These are phyloP conservation scores for Hypomontagnella submonticulosa DNA, from an alignment of 495 filamentous ascomycete species.

Conservation along the genomic window DNA sequence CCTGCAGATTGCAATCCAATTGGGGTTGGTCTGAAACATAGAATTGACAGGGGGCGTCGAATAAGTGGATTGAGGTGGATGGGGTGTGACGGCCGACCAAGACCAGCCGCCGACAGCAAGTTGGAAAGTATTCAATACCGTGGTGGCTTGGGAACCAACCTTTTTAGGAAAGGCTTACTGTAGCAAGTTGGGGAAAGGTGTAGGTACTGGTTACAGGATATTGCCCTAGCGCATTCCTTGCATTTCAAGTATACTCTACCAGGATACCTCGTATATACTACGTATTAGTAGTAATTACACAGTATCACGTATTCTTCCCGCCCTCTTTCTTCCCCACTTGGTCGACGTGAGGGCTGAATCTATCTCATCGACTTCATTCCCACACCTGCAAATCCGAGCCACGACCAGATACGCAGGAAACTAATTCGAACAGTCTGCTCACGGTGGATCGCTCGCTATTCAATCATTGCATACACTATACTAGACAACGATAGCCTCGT, in stretches of 20 bases:
- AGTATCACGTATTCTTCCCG: neutral
- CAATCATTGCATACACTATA: neutral
- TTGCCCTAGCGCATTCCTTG: conserved; percentile 12
- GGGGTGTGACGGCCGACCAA: neutral
- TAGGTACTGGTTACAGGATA: conserved; percentile 21
- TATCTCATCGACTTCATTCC: conserved; percentile 9
- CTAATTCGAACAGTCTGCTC: conserved; percentile 10
- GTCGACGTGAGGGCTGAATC: conserved; percentile 16
- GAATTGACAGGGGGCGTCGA: conserved; percentile 20
- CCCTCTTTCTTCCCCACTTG: conserved; percentile 10
- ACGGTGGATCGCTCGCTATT: neutral
- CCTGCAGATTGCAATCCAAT: conserved; percentile 42
- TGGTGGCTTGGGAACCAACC: conserved; percentile 4
- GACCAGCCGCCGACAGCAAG: no score
- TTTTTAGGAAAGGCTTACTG: no score
- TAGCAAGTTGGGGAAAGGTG: conserved; percentile 4
- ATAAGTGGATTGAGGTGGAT: neutral
- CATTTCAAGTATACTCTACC: conserved; percentile 15
- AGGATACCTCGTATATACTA: neutral
- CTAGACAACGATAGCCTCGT: neutral
- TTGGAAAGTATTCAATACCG: neutral
- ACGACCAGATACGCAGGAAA: conserved; percentile 12
- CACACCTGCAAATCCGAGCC: conserved; percentile 10
- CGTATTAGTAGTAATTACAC: neutral
- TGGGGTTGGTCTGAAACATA: conserved; percentile 45